Base-by-base conservation (phyloP, 2,329 filamentous ascomycete genomes). In the Acrocalymma vagum region DNA sequence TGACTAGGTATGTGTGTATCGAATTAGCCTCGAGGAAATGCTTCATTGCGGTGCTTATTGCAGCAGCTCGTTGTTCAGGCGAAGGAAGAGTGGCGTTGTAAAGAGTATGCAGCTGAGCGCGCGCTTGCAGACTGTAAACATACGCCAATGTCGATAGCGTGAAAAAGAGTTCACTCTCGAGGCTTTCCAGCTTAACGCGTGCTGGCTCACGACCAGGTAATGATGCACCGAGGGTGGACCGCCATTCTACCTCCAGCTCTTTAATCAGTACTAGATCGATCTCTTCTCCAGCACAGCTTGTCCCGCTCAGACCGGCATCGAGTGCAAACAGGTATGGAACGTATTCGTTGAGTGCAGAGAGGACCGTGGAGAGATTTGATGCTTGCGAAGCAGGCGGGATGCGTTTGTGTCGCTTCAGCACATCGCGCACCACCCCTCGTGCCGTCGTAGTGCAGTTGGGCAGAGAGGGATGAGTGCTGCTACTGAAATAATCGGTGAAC, bases 351-450 rank as follows among this genome's bases (percentile, higher is more conserved):
- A 96, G 65, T 25, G 84, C 82, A 22, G 84, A 79, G 38, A 89
- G 77, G 24, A 97, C 78, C 5, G 81, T 80, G 16, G 83, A 77
- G 5, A 99, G 79, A 62, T 90, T 85, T 15, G 85, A 77, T 5
- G 83, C 74, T 67, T 90, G 88, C 16, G 88, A 84, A 8, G 81
- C 67, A 7, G 87, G 78, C 4, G 88, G 80, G n/a, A 96, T 81
- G 36, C 90, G 85, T 71, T 96, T 97, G 77, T 96, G 86, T 57
- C 85, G 85, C 73, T 97, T 97, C 45, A 99, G 79, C 3, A 85
- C 82, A 69, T 93, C 85, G 58, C 90, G 85, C 35, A 96, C 80
- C 13, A 95, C 83, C 55, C 88, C 88, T 45, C 94, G 89, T 62
- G 90, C 84, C 7, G 89, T 93, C 53, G 91, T 92, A 15, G 90